phyloP scores from a whole-genome alignment of 345 rosid genomes.

The Sonneratia caseolaris region DNA sequence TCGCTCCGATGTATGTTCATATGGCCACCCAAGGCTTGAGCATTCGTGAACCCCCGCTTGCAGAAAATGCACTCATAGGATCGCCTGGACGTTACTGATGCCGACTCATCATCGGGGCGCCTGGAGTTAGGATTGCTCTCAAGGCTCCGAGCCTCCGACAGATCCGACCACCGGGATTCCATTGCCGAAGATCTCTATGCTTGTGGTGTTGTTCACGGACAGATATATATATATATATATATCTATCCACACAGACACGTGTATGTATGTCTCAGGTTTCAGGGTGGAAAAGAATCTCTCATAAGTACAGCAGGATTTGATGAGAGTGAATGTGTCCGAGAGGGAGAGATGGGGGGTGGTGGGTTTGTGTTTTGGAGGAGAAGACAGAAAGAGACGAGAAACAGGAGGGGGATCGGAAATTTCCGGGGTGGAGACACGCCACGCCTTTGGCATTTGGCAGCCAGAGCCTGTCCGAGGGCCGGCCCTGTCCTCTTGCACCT shows the following conservation, averaged over 20 bases:
- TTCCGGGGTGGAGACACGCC: background rate
- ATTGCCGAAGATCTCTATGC: background rate
- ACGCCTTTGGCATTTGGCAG: background rate
- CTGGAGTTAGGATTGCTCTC: background rate
- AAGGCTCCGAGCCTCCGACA: background rate
- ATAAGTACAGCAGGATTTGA: too few species aligned
- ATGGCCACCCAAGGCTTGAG: conserved; percentile 92
- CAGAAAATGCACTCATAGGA: conserved; percentile 65
- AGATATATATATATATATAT: too few species aligned
- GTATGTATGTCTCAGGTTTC: too few species aligned
- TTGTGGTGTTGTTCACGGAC: too few species aligned
- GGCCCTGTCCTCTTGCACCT: background rate
- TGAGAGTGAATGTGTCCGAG: too few species aligned
- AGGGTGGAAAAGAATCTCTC: too few species aligned
- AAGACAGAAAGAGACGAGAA: background rate
- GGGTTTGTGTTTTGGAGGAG: too few species aligned
- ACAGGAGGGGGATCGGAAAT: background rate
- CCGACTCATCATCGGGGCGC: background rate
- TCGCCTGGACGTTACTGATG: conserved; percentile 6
- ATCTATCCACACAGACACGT: too few species aligned
- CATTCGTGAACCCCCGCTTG: conserved; percentile 80
- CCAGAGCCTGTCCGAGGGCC: background rate
- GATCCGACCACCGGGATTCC: background rate
- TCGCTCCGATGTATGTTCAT: conserved; percentile 74
- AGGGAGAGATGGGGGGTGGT: too few species aligned